Evolutionary conservation across 805 yeast genomes (phyloP).

Genomic region (Candida sphagnicola): DNA sequence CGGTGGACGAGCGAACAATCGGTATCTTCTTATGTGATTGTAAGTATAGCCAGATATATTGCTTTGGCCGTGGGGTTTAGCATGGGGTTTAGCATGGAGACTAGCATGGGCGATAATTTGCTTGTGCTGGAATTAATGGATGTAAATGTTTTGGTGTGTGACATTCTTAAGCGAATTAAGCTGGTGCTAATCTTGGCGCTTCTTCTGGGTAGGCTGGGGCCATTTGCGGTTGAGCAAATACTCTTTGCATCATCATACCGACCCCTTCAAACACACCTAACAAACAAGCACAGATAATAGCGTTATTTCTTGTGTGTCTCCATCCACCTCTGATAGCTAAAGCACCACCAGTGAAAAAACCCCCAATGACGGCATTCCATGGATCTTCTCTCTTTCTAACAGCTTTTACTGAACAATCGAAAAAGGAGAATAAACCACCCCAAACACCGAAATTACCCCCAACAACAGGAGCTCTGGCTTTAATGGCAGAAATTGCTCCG

Average conservation of each 20-base stretch:
- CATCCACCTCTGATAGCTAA: slow-evolving; percentile 98
- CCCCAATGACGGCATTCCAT: slow-evolving; percentile 96
- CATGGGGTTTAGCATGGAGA: too few species aligned
- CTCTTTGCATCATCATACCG: slow-evolving; percentile 91
- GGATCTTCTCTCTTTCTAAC: slow-evolving; percentile 98
- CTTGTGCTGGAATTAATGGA: too few species aligned
- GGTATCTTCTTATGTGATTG: too few species aligned
- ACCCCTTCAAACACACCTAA: slow-evolving; percentile 98
- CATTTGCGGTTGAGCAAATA: slow-evolving; percentile 67
- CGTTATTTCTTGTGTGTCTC: slow-evolving; percentile 93
- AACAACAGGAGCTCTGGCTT: slow-evolving; percentile 95
- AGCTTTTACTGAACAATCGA: slow-evolving; percentile 93
- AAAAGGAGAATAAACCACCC: slow-evolving; percentile 97
- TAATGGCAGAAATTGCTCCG: slow-evolving; percentile 87
- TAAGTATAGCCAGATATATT: too few species aligned
- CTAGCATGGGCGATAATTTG: too few species aligned
- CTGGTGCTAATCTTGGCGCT: slow-evolving; percentile 25
- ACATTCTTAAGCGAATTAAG: too few species aligned
- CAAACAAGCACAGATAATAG: slow-evolving; percentile 95
- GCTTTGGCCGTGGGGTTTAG: too few species aligned
- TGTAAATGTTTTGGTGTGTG: too few species aligned
- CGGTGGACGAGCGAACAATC: too few species aligned
- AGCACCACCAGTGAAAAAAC: slow-evolving; percentile 97
- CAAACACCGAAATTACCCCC: slow-evolving; percentile 99
- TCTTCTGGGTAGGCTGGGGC: slow-evolving; percentile 46